Evolutionary conservation across 1,284 basidiomycete genomes (phyloP), one percentile per base, ranked within the genome.

Genomic region (Ceratobasidium sp.): DNA sequence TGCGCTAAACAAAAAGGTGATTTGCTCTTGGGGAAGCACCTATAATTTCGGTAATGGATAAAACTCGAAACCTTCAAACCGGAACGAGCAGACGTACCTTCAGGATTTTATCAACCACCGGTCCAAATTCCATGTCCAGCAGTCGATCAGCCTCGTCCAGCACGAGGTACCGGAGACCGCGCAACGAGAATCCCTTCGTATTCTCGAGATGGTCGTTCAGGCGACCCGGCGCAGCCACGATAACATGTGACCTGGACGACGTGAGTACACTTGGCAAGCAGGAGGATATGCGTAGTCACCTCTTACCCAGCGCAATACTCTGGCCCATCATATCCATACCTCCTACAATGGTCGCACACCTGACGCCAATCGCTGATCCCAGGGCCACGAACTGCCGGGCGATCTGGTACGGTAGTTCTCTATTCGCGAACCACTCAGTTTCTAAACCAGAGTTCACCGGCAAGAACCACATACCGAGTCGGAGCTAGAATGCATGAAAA

Each of bases 331-430:
- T 93, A 79, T 98, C 95, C 87, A 98, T 91, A 35, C 98, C 98
- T 79, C 98, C 98, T 11, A 99, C 94, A 76, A 99, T 90, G 7
- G 96, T 94, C 0, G 91, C 91, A 78, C 93, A 93, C 58, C 98
- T 87, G 8, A 96, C 96, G 44, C 97, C 96, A 84, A 98, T 95
- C n/a, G 91, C 87, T 57, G 94, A 91, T 1, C 98, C 98, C 30
- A 99, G 85, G 0, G 94, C 89, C 78, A 97, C 93, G 77, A 99
- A 95, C 80, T 98, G 96, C 79, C 98, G 94, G 43, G 95, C 91
- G 79, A 99, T 99, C 83, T 99, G 98, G 81, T 94, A 98, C n/a
- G 98, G 98, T 74, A 99, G 85, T 83, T 99, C 98, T 80, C 96
- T 85, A 64, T 38, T 21, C 1, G 14, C 28, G 23, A 16, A 21